Conservation (phyloP, 2,329 filamentous ascomycete species). For the Phaeosphaeria sp. region DNA sequence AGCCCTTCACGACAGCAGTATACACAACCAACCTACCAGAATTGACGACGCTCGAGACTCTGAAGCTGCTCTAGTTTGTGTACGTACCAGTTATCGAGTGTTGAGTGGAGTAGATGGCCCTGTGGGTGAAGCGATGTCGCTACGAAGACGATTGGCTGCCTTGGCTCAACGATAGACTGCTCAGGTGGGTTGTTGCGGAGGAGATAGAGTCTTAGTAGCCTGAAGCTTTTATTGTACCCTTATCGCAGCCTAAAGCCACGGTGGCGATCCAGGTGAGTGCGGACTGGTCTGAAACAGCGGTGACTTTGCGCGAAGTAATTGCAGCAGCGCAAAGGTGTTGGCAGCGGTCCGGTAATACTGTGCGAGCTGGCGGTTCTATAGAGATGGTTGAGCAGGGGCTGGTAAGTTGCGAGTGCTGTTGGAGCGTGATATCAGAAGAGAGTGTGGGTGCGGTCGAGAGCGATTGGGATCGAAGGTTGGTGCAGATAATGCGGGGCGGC, state of each 20-base stretch:
- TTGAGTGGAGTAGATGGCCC: not conserved
- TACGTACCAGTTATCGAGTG: not conserved
- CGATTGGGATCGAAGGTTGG: not conserved
- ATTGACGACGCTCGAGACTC: not conserved
- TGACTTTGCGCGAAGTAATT: conserved; percentile 6
- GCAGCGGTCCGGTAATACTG: not conserved
- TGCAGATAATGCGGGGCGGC: not conserved
- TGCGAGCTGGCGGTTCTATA: not conserved
- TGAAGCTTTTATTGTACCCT: conserved; percentile 12
- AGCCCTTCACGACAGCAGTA: not conserved
- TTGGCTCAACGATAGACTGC: conserved; percentile 10
- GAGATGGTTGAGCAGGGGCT: not conserved
- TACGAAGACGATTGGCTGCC: conserved; percentile 5
- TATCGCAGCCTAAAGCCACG: conserved; percentile 5
- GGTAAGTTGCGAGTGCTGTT: not conserved
- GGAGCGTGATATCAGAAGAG: not conserved
- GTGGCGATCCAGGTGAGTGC: conserved; percentile 11
- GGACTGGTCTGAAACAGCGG: conserved; percentile 5
- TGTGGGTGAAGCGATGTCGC: not conserved
- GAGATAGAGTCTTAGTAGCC: conserved; percentile 1
- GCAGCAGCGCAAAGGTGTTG: not conserved
- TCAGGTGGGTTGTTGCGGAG: conserved; percentile 2
- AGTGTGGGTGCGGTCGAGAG: not conserved
- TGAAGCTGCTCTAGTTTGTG: not conserved
- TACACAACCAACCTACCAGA: not conserved